Evolutionary conservation across 805 yeast genomes (phyloP).

Genomic region (Sugiyamaella americana): DNA sequence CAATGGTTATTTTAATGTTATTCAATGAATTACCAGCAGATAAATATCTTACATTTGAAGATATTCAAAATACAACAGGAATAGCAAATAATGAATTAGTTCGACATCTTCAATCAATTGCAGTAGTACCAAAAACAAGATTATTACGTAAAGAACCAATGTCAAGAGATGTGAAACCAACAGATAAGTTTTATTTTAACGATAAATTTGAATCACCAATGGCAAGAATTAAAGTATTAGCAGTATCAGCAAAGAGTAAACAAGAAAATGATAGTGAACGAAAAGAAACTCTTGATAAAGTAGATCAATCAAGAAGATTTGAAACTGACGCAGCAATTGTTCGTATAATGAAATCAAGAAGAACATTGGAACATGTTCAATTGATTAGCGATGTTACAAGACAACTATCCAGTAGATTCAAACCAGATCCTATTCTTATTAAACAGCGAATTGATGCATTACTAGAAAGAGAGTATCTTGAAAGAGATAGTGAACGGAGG

Average conservation of each 20-base stretch:
- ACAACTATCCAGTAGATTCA: conserved; percentile 57
- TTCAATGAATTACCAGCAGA: conserved; percentile 49
- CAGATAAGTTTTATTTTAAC: conserved; percentile 64
- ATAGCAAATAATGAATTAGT: conserved; percentile 69
- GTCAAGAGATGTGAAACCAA: conserved; percentile 59
- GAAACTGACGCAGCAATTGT: conserved; percentile 84
- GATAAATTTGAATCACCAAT: conserved; percentile 61
- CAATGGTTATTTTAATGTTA: conserved; percentile 70
- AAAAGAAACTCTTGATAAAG: conserved; percentile 43
- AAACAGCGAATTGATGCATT: conserved; percentile 69
- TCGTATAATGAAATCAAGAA: conserved; percentile 74
- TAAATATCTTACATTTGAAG: conserved; percentile 47
- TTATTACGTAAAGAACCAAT: conserved; percentile 68
- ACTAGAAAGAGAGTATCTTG: conserved; percentile 75
- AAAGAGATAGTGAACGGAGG: conserved; percentile 58
- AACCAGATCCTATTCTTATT: conserved; percentile 60
- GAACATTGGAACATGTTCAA: conserved; percentile 53
- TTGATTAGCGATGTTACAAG: conserved; percentile 59
- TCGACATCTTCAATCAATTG: conserved; percentile 74
- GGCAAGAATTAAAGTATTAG: conserved; percentile 65
- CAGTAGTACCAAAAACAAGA: conserved; percentile 76
- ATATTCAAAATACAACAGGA: conserved; percentile 58
- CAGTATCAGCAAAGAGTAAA: conserved; percentile 45
- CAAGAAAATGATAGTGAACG: conserved; percentile 51
- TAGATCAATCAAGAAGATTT: conserved; percentile 57